Percentiles rank a stretch among this genome's conserved stretches.
phyloP scores from a whole-genome alignment of 768 basidiomycete species.

The Lactarius akahatsu region DNA sequence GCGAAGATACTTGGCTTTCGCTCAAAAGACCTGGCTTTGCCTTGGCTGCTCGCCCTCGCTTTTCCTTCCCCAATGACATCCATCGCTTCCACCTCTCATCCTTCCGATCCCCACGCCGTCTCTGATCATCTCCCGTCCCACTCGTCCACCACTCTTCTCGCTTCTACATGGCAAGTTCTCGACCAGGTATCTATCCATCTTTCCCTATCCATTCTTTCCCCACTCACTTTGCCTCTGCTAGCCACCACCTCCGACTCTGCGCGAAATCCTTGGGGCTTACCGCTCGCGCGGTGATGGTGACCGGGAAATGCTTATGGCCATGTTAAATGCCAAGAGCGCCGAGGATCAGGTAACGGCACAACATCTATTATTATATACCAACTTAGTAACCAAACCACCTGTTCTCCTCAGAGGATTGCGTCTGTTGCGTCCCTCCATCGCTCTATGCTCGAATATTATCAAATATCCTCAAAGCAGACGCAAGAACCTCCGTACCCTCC shows the following conservation, averaged over 20 bases:
- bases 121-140: constrained; percentile 21
- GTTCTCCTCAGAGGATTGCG: constrained; percentile 57
- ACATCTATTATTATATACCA: constrained; percentile 10
- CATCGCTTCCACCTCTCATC: constrained; percentile 24
- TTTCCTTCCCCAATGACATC: constrained; percentile 26
- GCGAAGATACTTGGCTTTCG: constrained; percentile 25
- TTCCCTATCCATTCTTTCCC: neutral
- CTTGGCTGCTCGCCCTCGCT: constrained; percentile 7
- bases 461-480: constrained; percentile 19
- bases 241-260: constrained; percentile 76
- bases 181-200: constrained; percentile 43
- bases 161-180: constrained; percentile 46
- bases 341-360: constrained; percentile 78
- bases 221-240: constrained; percentile 34
- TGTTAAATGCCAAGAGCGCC: constrained; percentile 88
- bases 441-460: constrained; percentile 63
- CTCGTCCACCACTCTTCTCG: constrained; percentile 37
- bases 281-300: constrained; percentile 85
- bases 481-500: constrained; percentile 17
- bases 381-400: constrained; percentile 15
- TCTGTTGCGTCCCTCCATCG: constrained; percentile 68
- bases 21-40: constrained; percentile 30
- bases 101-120: constrained; percentile 10
- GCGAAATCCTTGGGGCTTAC: constrained; percentile 87
- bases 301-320: constrained; percentile 85